phyloP scores from a whole-genome alignment of 1,139 yeast genomes.

The Hanseniaspora sp. region DNA sequence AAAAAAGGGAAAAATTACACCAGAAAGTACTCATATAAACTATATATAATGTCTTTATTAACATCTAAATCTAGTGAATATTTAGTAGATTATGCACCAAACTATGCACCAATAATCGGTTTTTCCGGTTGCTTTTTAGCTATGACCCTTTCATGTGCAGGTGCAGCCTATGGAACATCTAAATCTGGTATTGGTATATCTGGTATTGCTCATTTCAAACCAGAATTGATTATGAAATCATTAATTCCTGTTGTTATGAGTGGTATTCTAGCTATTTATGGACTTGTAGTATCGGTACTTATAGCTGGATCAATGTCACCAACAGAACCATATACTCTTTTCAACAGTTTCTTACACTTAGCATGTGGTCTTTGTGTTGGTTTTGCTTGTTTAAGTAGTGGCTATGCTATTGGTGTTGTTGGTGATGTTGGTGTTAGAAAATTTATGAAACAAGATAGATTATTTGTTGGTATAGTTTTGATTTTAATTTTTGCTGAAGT shows the following conservation, averaged over 20 bases:
- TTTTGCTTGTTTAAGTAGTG: slow-evolving; percentile 91
- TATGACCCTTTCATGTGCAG: slow-evolving; percentile 78
- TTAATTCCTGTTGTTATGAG: slow-evolving; percentile 94
- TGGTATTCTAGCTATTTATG: slow-evolving; percentile 94
- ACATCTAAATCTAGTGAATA: slow-evolving; percentile 13
- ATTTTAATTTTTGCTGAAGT: slow-evolving; percentile 97
- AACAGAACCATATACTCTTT: slow-evolving; percentile 62
- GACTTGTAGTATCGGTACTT: slow-evolving; percentile 87
- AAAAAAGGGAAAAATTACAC: background rate
- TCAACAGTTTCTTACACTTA: slow-evolving; percentile 93
- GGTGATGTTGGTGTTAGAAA: slow-evolving; percentile 99
- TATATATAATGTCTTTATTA: slow-evolving; percentile 3
- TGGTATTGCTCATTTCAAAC: slow-evolving; percentile 77
- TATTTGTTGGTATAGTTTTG: slow-evolving; percentile 84
- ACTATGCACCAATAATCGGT: slow-evolving; percentile 89
- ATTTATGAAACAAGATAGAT: slow-evolving; percentile 89
- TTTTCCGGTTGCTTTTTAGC: slow-evolving; percentile 91
- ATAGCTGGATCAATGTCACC: slow-evolving; percentile 90
- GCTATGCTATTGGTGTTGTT: slow-evolving; percentile 96
- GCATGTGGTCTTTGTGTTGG: slow-evolving; percentile 95
- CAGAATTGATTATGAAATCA: slow-evolving; percentile 73
- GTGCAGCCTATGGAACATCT: slow-evolving; percentile 98
- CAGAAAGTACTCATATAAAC: background rate
- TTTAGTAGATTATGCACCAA: slow-evolving; percentile 42
- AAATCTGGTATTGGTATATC: slow-evolving; percentile 96